Evolutionary conservation across 345 rosid species (phyloP), one percentile per base, ranked within the genome.

Genomic region (Abelmoschus esculentus): DNA sequence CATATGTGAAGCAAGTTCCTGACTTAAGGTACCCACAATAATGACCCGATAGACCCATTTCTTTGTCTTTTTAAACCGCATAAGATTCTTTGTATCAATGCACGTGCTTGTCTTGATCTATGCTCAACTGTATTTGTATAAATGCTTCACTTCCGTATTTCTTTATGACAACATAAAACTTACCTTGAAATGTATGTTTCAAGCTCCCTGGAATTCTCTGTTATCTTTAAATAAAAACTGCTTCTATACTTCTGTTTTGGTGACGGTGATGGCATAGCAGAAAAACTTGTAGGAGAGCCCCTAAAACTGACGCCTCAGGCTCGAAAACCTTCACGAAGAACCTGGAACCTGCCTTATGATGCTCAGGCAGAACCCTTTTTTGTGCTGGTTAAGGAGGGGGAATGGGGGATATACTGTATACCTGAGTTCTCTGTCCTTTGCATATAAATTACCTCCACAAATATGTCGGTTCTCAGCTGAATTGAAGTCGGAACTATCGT

Each of bases 181-280:
- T 95, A 97, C 75, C 77, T 91, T 29, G 97, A 91, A 73, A 91
- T 85, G 79, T 89, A 90, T 47, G 36, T 89, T 74, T 95, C 97
- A 4, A 95, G 86, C 84, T 89, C 98, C 75, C 74, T 85, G 11
- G 98, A 93, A 55, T 90, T 95, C 77, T 93, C 96, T 1, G 96
- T 86, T 76, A 87, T 77, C 84, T 89, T 95, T 86, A 89, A 79
- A 77, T 95, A 93, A 66, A 95, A 91, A 76, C 81, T 91, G 72
- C 87, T 87, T 69, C 85, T 81, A 71, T 95, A 88, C 59, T 90
- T 93, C 4, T 84, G 83, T 80, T 85, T 86, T 2, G 96, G 99
- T 0, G 93, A 92, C 54, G 96, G 84, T 53, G 57, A 53, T 53
- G 28, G 28, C 26, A 53, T 1, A 19, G 58, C 58, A 9, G 22